These are phyloP conservation scores for Serendipita indica DNA, from an alignment of 768 basidiomycete genomes.

Conservation along the genomic window DNA sequence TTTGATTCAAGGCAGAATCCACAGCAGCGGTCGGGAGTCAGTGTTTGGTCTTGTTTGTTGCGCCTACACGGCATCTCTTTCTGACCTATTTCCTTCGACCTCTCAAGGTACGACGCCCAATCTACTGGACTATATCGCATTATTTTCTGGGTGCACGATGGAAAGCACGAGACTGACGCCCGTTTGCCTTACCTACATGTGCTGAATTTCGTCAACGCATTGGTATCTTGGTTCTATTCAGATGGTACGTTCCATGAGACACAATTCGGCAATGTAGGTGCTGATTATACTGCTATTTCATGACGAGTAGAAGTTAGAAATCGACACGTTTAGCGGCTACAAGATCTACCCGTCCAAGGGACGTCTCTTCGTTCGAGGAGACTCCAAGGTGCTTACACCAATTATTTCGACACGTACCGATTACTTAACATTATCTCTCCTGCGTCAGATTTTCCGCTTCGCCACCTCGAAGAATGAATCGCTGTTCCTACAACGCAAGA, in stretches of 20 bases:
- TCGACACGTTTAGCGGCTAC: conserved; percentile 95
- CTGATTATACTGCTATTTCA: neutral
- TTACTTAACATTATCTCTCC: neutral
- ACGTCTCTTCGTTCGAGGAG: conserved; percentile 86
- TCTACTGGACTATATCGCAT: no score
- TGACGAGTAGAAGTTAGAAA: conserved; percentile 68
- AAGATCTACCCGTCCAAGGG: conserved; percentile 98
- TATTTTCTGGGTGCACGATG: no score
- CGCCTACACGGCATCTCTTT: no score
- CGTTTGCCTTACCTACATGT: no score
- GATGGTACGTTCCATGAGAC: no score
- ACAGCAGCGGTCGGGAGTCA: no score
- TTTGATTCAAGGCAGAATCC: no score
- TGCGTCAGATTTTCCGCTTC: conserved; percentile 82
- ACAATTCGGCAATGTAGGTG: no score
- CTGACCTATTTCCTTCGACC: neutral
- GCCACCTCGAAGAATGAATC: conserved; percentile 83
- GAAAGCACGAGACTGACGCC: no score
- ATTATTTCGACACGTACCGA: neutral
- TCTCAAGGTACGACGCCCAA: neutral
- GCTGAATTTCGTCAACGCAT: no score
- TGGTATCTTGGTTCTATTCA: neutral
- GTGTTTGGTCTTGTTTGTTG: no score
- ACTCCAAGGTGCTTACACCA: conserved; percentile 62
- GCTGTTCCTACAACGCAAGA: conserved; percentile 97